Percentiles rank a stretch among this genome's conserved stretches.
These are phyloP conservation scores for Halophytophthora batemanensis DNA, from an alignment of 352 stramenopile species.

Conservation along the genomic window DNA sequence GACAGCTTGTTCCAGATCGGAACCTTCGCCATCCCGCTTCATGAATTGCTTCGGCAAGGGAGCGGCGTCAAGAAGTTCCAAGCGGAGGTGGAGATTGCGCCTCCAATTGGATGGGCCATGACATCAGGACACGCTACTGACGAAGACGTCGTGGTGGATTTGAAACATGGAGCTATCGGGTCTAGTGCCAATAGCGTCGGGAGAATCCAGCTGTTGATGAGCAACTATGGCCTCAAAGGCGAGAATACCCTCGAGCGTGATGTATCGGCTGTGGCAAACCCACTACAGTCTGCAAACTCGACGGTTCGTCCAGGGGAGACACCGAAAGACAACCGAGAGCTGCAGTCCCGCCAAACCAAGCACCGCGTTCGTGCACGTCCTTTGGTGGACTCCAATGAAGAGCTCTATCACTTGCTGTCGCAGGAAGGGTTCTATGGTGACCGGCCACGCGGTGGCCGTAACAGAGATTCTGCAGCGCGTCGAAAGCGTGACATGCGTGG, in stretches of 20 bases:
- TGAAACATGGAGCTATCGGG: constrained; percentile 9
- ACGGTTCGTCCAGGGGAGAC: too few relatives aligned
- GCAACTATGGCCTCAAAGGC: constrained; percentile 81
- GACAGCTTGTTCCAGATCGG: constrained; percentile 90
- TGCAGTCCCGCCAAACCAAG: constrained; percentile 23
- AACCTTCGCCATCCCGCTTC: constrained; percentile 78
- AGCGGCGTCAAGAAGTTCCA: constrained; percentile 88
- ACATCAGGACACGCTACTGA: constrained; percentile 4
- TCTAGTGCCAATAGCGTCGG: constrained; percentile 12
- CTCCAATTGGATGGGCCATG: constrained; percentile 24
- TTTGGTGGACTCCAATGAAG: constrained; percentile 67
- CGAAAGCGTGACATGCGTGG: constrained; percentile 19
- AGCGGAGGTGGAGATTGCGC: constrained; percentile 63
- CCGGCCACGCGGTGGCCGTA: not conserved
- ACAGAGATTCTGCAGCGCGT: constrained; percentile 11
- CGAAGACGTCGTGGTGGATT: constrained; percentile 11
- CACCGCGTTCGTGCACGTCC: constrained; percentile 73
- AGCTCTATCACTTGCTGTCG: constrained; percentile 60
- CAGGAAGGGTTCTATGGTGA: constrained; percentile 62
- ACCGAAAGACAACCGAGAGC: constrained; percentile 1
- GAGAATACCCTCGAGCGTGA: constrained; percentile 26
- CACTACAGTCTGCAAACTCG: not conserved
- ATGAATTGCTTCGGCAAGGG: constrained; percentile 89
- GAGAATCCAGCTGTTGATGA: constrained; percentile 84
- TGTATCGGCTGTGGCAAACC: constrained; percentile 1